Evolutionary conservation across 176 grass and related monocot species (phyloP).

Genomic region (Elaeis guineensis): DNA sequence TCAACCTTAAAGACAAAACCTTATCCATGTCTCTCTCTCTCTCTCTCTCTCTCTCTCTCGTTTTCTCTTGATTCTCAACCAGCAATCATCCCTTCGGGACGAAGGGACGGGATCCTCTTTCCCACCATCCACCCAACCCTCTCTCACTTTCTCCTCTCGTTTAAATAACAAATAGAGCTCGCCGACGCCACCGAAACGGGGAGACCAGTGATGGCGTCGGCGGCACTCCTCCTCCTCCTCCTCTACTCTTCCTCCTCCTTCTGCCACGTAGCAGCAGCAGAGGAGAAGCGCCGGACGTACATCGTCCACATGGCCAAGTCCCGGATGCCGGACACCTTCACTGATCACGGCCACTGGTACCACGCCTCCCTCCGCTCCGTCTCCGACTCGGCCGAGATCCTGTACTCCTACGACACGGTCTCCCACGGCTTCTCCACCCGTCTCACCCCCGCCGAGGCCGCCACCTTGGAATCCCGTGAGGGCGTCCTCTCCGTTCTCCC

Average conservation of each 20-base stretch:
- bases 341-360: constrained; percentile 56
- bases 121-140: too few relatives aligned
- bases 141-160: too few relatives aligned
- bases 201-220: background rate
- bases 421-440: constrained; percentile 71
- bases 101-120: too few relatives aligned
- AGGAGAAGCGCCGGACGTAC: constrained; percentile 41
- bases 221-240: constrained; percentile 1
- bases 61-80: too few relatives aligned
- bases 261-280: background rate
- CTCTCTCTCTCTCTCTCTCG: too few relatives aligned
- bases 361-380: constrained; percentile 71
- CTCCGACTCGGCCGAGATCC: constrained; percentile 48
- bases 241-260: background rate
- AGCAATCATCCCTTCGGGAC: too few relatives aligned
- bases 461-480: constrained; percentile 36
- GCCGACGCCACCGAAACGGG: too few relatives aligned
- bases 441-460: constrained; percentile 56
- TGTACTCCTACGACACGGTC: constrained; percentile 80
- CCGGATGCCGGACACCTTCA: constrained; percentile 55
- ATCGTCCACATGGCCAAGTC: constrained; percentile 72
- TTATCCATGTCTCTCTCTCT: too few relatives aligned
- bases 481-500: constrained; percentile 68
- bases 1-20: too few relatives aligned
- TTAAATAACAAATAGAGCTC: too few relatives aligned